phyloP scores from a whole-genome alignment of 768 basidiomycete genomes.

The Auricularia heimuer region DNA sequence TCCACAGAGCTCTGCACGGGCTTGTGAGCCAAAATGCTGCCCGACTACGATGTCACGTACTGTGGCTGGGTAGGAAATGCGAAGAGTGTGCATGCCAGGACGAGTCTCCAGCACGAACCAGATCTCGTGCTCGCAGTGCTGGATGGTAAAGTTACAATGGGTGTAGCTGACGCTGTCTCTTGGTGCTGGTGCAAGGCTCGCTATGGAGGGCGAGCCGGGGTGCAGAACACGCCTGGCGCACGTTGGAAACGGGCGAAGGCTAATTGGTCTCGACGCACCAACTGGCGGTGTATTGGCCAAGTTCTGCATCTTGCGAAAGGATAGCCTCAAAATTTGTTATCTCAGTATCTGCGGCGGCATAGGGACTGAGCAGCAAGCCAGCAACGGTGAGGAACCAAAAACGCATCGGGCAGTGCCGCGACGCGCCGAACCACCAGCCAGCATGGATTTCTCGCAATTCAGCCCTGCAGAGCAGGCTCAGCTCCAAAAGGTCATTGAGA shows the following conservation, averaged over 20 bases:
- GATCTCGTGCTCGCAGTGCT: not conserved
- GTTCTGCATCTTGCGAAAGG: not conserved
- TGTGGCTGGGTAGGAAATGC: not conserved
- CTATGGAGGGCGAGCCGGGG: not conserved
- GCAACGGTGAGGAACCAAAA: not conserved
- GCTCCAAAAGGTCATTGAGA: constrained; percentile 90
- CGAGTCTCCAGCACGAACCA: not conserved
- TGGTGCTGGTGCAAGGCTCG: not conserved
- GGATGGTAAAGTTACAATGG: not conserved
- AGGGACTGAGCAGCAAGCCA: not conserved
- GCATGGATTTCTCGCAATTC: constrained; percentile 88
- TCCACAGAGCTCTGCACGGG: not conserved
- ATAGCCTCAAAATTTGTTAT: not conserved
- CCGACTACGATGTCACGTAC: not conserved
- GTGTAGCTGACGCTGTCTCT: not conserved
- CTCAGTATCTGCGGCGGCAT: not conserved
- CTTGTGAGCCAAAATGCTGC: not conserved
- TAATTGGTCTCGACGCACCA: not conserved
- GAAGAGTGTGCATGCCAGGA: not conserved
- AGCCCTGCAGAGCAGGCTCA: constrained; percentile 91
- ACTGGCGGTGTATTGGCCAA: not conserved
- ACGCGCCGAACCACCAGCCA: not conserved
- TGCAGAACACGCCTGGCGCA: not conserved
- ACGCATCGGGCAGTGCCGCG: not conserved
- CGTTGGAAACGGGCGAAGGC: not conserved